phyloP scores from a whole-genome alignment of 2,329 filamentous ascomycete genomes.

The Neocucurbitaria cava region DNA sequence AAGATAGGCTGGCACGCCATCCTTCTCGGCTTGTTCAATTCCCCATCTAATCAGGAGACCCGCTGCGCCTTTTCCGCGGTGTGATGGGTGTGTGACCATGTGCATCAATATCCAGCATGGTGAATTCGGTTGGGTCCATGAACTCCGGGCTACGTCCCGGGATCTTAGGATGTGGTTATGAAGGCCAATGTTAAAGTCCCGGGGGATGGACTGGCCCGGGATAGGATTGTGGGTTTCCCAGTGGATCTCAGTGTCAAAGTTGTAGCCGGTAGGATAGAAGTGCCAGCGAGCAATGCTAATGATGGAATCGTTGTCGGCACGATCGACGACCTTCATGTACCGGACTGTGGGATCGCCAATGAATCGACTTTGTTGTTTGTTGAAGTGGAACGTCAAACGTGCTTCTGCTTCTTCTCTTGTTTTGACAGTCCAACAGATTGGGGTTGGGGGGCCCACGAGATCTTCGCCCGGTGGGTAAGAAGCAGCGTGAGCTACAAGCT shows the following conservation, averaged over 20 bases:
- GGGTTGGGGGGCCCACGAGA: conserved; percentile 11
- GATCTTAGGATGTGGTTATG: conserved; percentile 11
- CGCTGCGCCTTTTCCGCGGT: conserved; percentile 47
- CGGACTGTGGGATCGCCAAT: conserved; percentile 9
- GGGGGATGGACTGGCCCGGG: not conserved
- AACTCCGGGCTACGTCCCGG: conserved; percentile 5
- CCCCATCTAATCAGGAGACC: conserved; percentile 42
- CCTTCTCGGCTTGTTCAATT: conserved; percentile 41
- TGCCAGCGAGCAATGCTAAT: conserved; percentile 16
- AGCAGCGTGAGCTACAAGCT: conserved; percentile 6
- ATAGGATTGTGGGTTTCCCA: conserved; percentile 6
- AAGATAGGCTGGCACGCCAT: conserved; percentile 44
- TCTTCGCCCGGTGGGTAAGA: conserved; percentile 11
- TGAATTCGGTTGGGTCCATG: conserved; percentile 2
- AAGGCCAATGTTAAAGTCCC: conserved; percentile 7
- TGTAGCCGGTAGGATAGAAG: conserved; percentile 10
- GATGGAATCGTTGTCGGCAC: not conserved
- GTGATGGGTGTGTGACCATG: conserved; percentile 35
- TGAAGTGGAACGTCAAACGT: conserved; percentile 8
- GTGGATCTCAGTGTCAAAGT: conserved; percentile 6
- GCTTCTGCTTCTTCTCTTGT: conserved; percentile 7
- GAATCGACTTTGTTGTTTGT: conserved; percentile 9
- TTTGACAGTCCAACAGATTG: conserved; percentile 7
- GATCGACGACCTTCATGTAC: conserved; percentile 13
- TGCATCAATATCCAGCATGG: conserved; percentile 15